A percentile compares a stretch with the other conserved stretches of the same genome.
Conservation (phyloP, 495 filamentous ascomycete genomes). For the Podospora sp. region DNA sequence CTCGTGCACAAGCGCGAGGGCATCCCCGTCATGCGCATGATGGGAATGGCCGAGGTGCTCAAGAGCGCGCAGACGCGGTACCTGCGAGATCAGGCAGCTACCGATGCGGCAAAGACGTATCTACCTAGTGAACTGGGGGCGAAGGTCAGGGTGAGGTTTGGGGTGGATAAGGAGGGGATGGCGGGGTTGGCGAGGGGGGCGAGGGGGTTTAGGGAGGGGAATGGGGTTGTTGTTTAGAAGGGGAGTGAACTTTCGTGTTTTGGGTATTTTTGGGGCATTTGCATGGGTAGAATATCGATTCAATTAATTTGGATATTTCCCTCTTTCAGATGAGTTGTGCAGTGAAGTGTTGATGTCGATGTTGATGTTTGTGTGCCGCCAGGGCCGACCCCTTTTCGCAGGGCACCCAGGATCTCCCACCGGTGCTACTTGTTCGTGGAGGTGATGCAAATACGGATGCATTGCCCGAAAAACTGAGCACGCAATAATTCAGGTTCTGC, state of each 20-base stretch:
- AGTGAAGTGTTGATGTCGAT: not conserved
- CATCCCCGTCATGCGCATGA: slow-evolving; percentile 34
- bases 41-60: slow-evolving; percentile 26
- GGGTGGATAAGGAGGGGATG: slow-evolving; percentile 27
- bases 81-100: slow-evolving; percentile 24
- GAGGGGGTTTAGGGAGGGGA: slow-evolving; percentile 2
- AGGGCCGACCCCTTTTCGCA: too few species aligned
- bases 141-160: slow-evolving; percentile 24
- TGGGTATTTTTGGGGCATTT: too few species aligned
- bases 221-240: not conserved
- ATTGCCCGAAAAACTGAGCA: too few species aligned
- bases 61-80: slow-evolving; percentile 35
- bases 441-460: too few species aligned
- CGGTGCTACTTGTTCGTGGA: too few species aligned
- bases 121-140: slow-evolving; percentile 29
- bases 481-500: too few species aligned
- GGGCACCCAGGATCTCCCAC: too few species aligned
- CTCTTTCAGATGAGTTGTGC: too few species aligned
- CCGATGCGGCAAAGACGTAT: slow-evolving; percentile 33
- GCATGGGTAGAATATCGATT: not conserved
- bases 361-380: too few species aligned
- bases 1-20: slow-evolving; percentile 12
- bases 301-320: not conserved
- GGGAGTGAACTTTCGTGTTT: not conserved
- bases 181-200: slow-evolving; percentile 25